Evolutionary conservation across 305 asterid genomes (phyloP).

Genomic region (Fraxinus paxiana): DNA sequence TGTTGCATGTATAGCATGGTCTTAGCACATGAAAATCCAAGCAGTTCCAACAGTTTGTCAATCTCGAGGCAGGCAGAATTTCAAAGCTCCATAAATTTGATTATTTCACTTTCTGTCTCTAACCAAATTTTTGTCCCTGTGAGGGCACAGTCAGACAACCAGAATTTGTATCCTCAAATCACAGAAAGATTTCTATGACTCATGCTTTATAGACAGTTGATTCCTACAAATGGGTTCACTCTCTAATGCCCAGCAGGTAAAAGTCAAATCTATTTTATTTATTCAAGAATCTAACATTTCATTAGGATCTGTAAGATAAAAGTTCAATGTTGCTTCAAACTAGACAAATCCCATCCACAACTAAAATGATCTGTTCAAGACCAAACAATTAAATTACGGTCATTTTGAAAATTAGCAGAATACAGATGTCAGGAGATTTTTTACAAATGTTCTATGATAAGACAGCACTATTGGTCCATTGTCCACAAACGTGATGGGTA

Average conservation of each 20-base stretch:
- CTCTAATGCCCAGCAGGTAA: not conserved
- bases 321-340: not conserved
- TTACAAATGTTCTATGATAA: not conserved
- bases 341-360: not conserved
- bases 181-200: not conserved
- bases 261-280: not conserved
- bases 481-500: not conserved
- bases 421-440: not conserved
- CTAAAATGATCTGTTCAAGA: not conserved
- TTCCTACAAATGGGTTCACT: not conserved
- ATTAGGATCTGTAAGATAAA: not conserved
- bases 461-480: not conserved
- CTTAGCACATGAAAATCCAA: not conserved
- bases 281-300: not conserved
- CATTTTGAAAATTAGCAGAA: not conserved
- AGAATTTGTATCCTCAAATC: constrained; percentile 3
- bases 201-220: not conserved
- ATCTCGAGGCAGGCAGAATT: not conserved
- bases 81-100: constrained; percentile 11
- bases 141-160: not conserved
- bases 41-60: constrained; percentile 11
- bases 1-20: constrained; percentile 17
- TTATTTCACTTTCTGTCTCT: not conserved
- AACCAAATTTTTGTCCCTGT: not conserved
- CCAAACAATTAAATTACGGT: not conserved